These are phyloP conservation scores for Wallacemonas rigidus DNA, from an alignment of 208 protist genomes.

Conservation along the genomic window DNA sequence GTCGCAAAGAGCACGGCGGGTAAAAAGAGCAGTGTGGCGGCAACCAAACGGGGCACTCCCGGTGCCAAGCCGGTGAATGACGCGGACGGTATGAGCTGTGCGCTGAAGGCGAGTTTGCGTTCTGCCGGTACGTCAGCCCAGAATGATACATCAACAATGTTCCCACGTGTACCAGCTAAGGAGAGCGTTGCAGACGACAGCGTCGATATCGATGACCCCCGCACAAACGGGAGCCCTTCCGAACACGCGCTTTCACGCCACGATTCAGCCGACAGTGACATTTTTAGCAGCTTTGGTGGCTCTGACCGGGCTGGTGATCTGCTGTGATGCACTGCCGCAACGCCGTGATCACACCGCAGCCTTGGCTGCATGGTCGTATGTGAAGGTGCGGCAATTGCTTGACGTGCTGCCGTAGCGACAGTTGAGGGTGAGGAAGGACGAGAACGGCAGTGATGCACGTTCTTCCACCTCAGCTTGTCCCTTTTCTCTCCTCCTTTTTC, in stretches of 20 bases:
- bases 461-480: no score
- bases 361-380: no score
- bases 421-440: no score
- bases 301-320: neutral
- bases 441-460: no score
- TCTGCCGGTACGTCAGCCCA: neutral
- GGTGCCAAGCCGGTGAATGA: neutral
- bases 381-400: no score
- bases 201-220: neutral
- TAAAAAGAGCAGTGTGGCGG: neutral
- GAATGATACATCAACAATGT: neutral
- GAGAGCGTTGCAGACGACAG: neutral
- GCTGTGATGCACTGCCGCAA: neutral
- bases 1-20: neutral
- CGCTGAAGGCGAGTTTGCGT: neutral
- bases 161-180: neutral
- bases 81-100: neutral
- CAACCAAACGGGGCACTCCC: neutral
- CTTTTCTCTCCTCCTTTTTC: no score
- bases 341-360: no score
- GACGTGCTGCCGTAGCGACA: no score
- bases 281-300: conserved; percentile 13
- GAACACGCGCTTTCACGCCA: conserved; percentile 13
- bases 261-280: conserved; percentile 9
- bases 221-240: conserved; percentile 1